These are phyloP conservation scores for Neurospora sp. DNA, from an alignment of 495 filamentous ascomycete species.

Conservation along the genomic window DNA sequence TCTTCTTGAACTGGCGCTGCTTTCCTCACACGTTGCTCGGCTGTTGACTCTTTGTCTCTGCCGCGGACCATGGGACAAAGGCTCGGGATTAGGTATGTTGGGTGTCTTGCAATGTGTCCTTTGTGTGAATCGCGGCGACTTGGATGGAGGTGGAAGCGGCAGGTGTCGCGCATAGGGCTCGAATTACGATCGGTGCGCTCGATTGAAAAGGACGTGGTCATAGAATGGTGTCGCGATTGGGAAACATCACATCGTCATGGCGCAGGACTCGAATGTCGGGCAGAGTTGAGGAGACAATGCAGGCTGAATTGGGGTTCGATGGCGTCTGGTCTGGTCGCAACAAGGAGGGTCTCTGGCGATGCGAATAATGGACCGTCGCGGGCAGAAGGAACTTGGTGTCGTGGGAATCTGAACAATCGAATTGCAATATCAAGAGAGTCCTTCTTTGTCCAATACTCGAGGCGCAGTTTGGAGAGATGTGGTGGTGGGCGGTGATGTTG, in stretches of 20 bases:
- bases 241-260: not conserved
- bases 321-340: not conserved
- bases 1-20: not conserved
- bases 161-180: not conserved
- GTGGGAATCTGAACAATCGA: not conserved
- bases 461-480: not conserved
- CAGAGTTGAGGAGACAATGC: not conserved
- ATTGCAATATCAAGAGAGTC: not conserved
- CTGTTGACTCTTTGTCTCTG: not conserved
- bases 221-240: not conserved
- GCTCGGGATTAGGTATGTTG: not conserved
- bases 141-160: not conserved
- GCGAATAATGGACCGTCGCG: not conserved
- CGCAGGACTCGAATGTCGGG: not conserved
- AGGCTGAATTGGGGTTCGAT: not conserved
- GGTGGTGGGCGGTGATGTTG: not conserved
- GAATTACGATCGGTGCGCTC: not conserved
- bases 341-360: not conserved
- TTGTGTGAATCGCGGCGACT: not conserved
- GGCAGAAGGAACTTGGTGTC: not conserved
- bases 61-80: not conserved
- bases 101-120: not conserved
- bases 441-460: not conserved
- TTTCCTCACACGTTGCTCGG: not conserved
- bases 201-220: not conserved